Evolutionary conservation across 306 rosid species (phyloP).

Genomic region (Sophora flavescens): DNA sequence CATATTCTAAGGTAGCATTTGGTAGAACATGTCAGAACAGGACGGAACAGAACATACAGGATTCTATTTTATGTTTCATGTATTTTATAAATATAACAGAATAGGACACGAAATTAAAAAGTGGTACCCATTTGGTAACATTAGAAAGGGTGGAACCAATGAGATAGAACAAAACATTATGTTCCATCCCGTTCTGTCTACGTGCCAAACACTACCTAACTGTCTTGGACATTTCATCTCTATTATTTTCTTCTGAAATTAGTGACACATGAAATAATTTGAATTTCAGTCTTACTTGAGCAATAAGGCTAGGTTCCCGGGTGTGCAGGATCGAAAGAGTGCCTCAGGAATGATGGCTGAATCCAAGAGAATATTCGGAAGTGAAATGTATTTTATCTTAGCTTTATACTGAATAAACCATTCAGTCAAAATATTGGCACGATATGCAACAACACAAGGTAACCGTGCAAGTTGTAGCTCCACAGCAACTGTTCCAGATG

Average conservation of each 20-base stretch:
- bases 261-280: background rate
- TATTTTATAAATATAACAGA: no score
- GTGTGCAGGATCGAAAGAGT: conserved; percentile 75
- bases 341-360: conserved; percentile 83
- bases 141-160: no score
- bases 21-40: no score
- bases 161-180: no score
- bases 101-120: no score
- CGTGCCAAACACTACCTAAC: background rate
- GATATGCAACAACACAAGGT: conserved; percentile 86
- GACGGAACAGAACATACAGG: no score
- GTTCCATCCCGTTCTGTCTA: background rate
- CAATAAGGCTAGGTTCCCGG: conserved; percentile 59
- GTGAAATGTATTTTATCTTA: conserved; percentile 76
- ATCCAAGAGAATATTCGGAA: conserved; percentile 85
- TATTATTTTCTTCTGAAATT: background rate
- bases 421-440: conserved; percentile 89
- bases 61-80: no score
- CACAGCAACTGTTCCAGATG: conserved; percentile 88
- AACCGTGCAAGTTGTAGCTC: conserved; percentile 88
- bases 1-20: background rate
- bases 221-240: conserved; percentile 6
- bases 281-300: conserved; percentile 54
- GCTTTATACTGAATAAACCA: conserved; percentile 72
- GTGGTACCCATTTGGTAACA: no score